Conservation (phyloP, 148 eudicot genomes). For the Rhododendron ferrugineum region DNA sequence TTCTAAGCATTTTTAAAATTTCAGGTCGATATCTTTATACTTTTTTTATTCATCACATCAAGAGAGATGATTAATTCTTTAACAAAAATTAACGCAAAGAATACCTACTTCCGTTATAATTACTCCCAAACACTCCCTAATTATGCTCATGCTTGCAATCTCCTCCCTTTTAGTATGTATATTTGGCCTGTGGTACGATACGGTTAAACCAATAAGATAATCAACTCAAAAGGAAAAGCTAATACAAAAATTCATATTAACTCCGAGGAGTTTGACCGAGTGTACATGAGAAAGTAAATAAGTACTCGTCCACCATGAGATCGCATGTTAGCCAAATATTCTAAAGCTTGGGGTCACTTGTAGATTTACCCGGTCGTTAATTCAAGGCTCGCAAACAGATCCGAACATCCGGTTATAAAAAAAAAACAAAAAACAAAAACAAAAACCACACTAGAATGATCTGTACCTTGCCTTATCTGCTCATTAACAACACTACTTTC, state of each 20-base stretch:
- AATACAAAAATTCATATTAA: too few relatives aligned
- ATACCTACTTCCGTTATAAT: neutral
- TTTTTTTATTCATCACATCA: too few relatives aligned
- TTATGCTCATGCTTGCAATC: neutral
- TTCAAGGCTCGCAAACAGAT: too few relatives aligned
- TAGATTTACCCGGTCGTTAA: too few relatives aligned
- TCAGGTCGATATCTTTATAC: too few relatives aligned
- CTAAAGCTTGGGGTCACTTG: too few relatives aligned
- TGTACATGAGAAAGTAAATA: too few relatives aligned
- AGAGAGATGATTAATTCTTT: neutral
- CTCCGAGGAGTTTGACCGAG: too few relatives aligned
- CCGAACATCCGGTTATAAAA: too few relatives aligned
- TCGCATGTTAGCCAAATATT: too few relatives aligned
- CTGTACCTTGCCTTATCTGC: neutral
- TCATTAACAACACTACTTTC: neutral
- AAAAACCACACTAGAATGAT: neutral
- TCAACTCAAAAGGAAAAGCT: too few relatives aligned
- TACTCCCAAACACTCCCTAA: neutral
- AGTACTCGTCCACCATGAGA: neutral
- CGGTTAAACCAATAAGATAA: neutral
- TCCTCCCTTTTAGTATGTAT: neutral
- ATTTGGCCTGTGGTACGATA: neutral
- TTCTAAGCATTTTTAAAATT: neutral
- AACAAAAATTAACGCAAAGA: neutral
- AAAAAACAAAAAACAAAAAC: neutral